Conservation (phyloP, 805 yeast genomes). For the Metschnikowia kofuensis region DNA sequence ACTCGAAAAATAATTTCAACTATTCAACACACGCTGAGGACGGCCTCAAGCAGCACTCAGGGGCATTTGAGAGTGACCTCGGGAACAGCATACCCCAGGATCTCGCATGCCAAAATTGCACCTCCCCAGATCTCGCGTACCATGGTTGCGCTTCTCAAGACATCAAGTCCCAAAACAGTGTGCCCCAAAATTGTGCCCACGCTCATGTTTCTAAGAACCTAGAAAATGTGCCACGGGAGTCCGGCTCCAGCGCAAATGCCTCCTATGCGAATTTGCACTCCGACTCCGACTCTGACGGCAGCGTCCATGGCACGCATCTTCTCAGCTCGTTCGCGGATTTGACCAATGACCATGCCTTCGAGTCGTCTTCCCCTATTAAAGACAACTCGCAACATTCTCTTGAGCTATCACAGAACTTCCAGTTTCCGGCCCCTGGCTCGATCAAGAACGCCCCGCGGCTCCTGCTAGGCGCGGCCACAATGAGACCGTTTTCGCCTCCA, state of each 20-base stretch:
- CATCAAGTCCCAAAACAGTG: too few species aligned
- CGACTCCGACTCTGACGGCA: constrained; percentile 20
- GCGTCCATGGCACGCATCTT: constrained; percentile 21
- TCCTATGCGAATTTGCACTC: constrained; percentile 6
- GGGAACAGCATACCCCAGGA: too few species aligned
- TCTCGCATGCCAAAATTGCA: not conserved
- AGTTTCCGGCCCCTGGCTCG: constrained; percentile 3
- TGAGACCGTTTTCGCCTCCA: constrained; percentile 24
- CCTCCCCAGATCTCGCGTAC: not conserved
- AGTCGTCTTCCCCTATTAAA: constrained; percentile 29
- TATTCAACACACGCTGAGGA: too few species aligned
- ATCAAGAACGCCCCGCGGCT: not conserved
- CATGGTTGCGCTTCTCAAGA: too few species aligned
- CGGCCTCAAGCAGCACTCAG: too few species aligned
- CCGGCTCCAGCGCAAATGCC: not conserved
- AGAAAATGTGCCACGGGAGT: not conserved
- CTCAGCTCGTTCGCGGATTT: constrained; percentile 24
- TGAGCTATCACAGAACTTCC: not conserved
- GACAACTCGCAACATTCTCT: constrained; percentile 2
- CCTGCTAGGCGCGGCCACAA: not conserved
- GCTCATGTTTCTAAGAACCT: too few species aligned
- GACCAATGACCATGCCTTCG: constrained; percentile 11
- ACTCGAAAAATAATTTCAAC: too few species aligned
- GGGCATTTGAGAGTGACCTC: too few species aligned
- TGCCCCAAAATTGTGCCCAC: too few species aligned